Evolutionary conservation across 441 rosid species (phyloP).

Genomic region (Kokia cookei): DNA sequence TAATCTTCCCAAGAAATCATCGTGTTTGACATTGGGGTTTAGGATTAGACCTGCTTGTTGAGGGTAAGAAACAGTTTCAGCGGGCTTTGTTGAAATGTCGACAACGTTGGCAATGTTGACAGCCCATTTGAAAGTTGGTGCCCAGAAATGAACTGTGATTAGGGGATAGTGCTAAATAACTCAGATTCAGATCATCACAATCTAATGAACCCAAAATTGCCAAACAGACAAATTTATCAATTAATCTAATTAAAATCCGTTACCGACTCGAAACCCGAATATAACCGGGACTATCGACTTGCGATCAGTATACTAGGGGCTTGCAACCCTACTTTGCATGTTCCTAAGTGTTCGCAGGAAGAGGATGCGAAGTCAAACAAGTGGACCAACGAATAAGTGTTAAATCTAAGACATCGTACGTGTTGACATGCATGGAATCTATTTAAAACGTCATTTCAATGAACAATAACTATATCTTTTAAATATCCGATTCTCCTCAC

Average conservation of each 20-base stretch:
- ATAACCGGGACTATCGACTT: too few relatives aligned
- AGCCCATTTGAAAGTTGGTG: conserved; percentile 55
- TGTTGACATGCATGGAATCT: too few relatives aligned
- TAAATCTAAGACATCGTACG: too few relatives aligned
- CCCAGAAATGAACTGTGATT: conserved; percentile 54
- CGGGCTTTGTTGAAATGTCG: conserved; percentile 39
- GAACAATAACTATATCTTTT: too few relatives aligned
- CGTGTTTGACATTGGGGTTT: background rate
- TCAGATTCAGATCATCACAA: background rate
- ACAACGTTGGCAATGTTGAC: conserved; percentile 41
- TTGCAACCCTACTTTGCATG: too few relatives aligned
- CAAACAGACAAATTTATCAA: background rate
- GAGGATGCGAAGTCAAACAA: too few relatives aligned
- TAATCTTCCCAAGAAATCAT: background rate
- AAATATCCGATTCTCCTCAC: too few relatives aligned
- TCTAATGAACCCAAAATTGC: background rate
- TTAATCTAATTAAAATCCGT: background rate
- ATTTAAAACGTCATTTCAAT: too few relatives aligned
- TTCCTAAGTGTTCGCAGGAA: too few relatives aligned
- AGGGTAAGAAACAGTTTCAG: conserved; percentile 48
- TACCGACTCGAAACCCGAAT: too few relatives aligned
- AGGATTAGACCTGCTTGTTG: conserved; percentile 29
- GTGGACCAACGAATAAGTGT: too few relatives aligned
- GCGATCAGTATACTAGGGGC: too few relatives aligned
- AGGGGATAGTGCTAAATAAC: background rate